Evolutionary conservation across 202 grass and related monocot species (phyloP).

Genomic region (Thinopyrum obtusiflorum): DNA sequence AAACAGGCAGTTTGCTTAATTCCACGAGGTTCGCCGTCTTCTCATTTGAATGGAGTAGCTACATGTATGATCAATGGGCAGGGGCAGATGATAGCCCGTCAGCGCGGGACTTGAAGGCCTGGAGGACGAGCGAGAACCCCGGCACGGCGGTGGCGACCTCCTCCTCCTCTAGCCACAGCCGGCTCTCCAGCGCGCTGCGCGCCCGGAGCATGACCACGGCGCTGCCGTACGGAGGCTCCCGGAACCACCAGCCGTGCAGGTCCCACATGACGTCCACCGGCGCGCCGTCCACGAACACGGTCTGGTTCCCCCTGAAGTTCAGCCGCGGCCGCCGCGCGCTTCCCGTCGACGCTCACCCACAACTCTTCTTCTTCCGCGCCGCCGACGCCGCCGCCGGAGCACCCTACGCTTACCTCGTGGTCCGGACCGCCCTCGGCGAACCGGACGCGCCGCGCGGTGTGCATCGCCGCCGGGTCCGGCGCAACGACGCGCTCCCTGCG

Average conservation of each 20-base stretch:
- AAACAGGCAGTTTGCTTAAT: too few relatives aligned
- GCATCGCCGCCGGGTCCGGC: conserved; percentile 16
- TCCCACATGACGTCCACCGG: conserved; percentile 93
- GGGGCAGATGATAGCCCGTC: conserved; percentile 26
- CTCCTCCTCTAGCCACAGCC: conserved; percentile 92
- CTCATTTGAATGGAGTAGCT: neutral
- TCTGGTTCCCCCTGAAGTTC: conserved; percentile 94
- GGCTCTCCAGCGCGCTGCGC: conserved; percentile 67
- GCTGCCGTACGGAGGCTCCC: conserved; percentile 36
- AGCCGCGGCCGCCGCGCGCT: conserved; percentile 52
- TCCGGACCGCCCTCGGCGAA: conserved; percentile 65
- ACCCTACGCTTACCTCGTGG: conserved; percentile 83
- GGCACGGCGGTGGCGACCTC: conserved; percentile 23
- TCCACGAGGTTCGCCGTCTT: too few relatives aligned
- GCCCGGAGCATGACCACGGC: conserved; percentile 77
- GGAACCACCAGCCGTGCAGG: conserved; percentile 75
- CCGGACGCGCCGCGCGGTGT: conserved; percentile 45
- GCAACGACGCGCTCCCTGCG: conserved; percentile 64
- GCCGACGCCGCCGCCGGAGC: conserved; percentile 4
- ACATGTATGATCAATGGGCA: conserved; percentile 7
- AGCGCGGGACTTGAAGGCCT: conserved; percentile 54
- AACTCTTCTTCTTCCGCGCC: conserved; percentile 43
- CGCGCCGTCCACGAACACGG: conserved; percentile 78
- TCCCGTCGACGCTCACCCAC: conserved; percentile 71
- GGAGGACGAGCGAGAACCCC: conserved; percentile 75